Conservation (phyloP, 768 basidiomycete genomes). For the Pleurotus citrinopileatus region DNA sequence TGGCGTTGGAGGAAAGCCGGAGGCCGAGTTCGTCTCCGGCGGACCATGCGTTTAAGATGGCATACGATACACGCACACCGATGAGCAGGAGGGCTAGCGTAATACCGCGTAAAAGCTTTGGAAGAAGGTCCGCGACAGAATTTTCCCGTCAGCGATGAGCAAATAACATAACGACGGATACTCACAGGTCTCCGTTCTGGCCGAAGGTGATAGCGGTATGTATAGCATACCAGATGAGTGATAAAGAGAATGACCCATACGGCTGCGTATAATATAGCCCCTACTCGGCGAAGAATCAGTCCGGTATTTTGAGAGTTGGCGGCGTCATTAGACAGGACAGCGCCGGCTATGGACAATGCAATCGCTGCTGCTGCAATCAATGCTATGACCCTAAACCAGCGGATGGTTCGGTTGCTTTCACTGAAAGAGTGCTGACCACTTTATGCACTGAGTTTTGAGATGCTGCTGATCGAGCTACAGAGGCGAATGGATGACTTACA, state of each 20-base stretch:
- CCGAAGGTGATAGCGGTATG: conserved; percentile 44
- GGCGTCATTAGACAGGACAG: conserved; percentile 30
- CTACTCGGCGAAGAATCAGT: conserved; percentile 39
- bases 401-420: conserved; percentile 40
- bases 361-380: conserved; percentile 35
- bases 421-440: conserved; percentile 53
- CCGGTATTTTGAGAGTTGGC: conserved; percentile 30
- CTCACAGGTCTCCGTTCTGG: conserved; percentile 44
- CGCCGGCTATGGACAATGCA: conserved; percentile 43
- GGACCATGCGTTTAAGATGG: conserved; percentile 57
- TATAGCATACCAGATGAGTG: conserved; percentile 40
- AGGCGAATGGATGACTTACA: conserved; percentile 30
- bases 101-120: conserved; percentile 55
- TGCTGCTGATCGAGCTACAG: conserved; percentile 18
- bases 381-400: conserved; percentile 34
- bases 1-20: conserved; percentile 32
- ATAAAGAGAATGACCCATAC: conserved; percentile 37
- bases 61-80: conserved; percentile 54
- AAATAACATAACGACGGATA: conserved; percentile 4
- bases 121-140: conserved; percentile 5
- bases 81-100: conserved; percentile 58
- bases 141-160: not conserved
- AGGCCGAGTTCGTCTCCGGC: conserved; percentile 42
- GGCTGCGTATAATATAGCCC: conserved; percentile 38
- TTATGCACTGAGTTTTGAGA: conserved; percentile 14